These are phyloP conservation scores for Calendula officinalis DNA, from an alignment of 129 eudicot genomes.

Conservation along the genomic window DNA sequence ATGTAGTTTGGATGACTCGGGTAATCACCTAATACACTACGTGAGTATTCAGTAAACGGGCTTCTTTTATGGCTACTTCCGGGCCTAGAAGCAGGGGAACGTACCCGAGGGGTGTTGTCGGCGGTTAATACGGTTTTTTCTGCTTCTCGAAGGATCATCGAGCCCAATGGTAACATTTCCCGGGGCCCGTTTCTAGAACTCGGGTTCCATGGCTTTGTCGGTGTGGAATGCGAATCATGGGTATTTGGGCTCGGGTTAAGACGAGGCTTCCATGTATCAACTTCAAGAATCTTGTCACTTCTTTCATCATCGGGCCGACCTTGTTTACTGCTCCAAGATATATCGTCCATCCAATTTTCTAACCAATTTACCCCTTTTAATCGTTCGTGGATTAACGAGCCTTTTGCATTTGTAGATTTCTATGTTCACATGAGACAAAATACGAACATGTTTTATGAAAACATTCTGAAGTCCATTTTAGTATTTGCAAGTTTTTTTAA, in stretches of 20 bases:
- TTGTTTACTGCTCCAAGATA: constrained; percentile 49
- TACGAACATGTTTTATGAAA: neutral
- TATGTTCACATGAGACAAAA: constrained; percentile 25
- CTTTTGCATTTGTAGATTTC: constrained; percentile 42
- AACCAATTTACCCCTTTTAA: constrained; percentile 45
- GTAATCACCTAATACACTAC: constrained; percentile 60
- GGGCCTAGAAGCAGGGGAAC: constrained; percentile 59
- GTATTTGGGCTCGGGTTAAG: constrained; percentile 34
- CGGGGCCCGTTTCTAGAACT: constrained; percentile 38
- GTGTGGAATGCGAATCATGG: constrained; percentile 23
- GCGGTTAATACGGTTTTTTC: constrained; percentile 41
- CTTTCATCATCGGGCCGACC: constrained; percentile 53
- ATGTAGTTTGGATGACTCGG: constrained; percentile 68
- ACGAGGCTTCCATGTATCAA: constrained; percentile 88
- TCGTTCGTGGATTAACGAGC: constrained; percentile 25
- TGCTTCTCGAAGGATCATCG: constrained; percentile 47
- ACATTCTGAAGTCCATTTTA: neutral
- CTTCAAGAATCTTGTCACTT: constrained; percentile 81
- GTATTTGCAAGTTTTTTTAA: too few species aligned
- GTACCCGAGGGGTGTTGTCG: constrained; percentile 50
- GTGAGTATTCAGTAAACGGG: constrained; percentile 58
- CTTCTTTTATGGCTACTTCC: constrained; percentile 54
- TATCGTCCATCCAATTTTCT: constrained; percentile 75
- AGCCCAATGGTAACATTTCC: constrained; percentile 45
- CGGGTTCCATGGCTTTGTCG: constrained; percentile 52